Percentiles rank a stretch among this genome's conserved stretches.
Conservation (phyloP, 2,329 filamentous ascomycete genomes). For the Monosporascus cannonballus region DNA sequence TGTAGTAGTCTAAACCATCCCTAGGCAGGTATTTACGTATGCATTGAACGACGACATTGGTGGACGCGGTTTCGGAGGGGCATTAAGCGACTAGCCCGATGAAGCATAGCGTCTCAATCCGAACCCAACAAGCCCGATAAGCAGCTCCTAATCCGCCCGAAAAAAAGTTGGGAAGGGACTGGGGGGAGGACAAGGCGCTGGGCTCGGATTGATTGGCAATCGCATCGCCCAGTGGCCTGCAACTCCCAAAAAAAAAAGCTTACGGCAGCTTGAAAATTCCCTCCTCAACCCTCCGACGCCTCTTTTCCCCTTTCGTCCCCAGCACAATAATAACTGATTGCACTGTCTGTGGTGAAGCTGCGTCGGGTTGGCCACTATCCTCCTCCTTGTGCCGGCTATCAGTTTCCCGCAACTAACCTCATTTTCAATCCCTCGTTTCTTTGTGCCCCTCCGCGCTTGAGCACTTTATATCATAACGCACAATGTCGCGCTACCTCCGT, state of each 20-base stretch:
- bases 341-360: background rate
- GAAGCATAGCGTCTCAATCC: background rate
- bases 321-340: background rate
- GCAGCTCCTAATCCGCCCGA: background rate
- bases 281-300: slow-evolving; percentile 12
- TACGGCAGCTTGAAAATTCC: slow-evolving; percentile 20
- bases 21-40: too few relatives aligned
- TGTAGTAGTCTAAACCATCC: too few relatives aligned
- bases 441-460: slow-evolving; percentile 2
- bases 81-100: background rate
- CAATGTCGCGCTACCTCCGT: slow-evolving; percentile 47
- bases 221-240: background rate
- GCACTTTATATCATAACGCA: slow-evolving; percentile 6
- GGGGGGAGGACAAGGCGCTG: background rate
- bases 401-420: slow-evolving; percentile 1
- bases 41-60: too few relatives aligned
- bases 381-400: background rate
- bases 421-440: background rate
- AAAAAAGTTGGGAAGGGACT: background rate
- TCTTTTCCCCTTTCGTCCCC: slow-evolving; percentile 4
- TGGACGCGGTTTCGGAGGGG: too few relatives aligned
- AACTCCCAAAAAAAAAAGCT: slow-evolving; percentile 18
- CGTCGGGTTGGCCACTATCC: background rate
- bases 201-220: background rate
- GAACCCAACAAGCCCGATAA: background rate